phyloP scores from a whole-genome alignment of 176 grass and related monocot species.

The Triticum monococcum region DNA sequence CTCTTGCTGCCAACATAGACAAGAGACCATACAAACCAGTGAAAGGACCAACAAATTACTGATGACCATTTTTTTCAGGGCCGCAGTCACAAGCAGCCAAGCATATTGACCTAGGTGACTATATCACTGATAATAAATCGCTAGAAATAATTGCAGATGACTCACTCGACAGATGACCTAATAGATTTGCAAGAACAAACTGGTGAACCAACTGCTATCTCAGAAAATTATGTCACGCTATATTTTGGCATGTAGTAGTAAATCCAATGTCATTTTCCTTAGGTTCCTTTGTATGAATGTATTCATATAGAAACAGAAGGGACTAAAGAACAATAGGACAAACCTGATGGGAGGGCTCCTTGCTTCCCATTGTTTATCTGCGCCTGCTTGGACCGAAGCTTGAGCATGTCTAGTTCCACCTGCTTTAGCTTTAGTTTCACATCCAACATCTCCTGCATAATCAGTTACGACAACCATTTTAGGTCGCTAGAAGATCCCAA shows the following conservation, averaged over 20 bases:
- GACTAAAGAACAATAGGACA: constrained; percentile 18
- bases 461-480: neutral
- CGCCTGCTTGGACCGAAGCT: constrained; percentile 53
- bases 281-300: neutral
- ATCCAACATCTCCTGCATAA: constrained; percentile 63
- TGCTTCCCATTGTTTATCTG: constrained; percentile 49
- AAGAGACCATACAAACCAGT: neutral
- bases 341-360: constrained; percentile 46
- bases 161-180: neutral
- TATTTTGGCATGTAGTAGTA: neutral
- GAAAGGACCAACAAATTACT: neutral
- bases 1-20: neutral
- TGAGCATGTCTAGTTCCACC: constrained; percentile 56
- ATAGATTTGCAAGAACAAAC: constrained; percentile 6
- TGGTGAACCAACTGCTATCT: neutral
- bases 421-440: constrained; percentile 66
- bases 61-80: neutral
- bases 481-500: neutral
- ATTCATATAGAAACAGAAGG: constrained; percentile 7
- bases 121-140: neutral
- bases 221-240: neutral
- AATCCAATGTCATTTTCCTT: constrained; percentile 1
- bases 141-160: neutral
- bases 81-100: neutral
- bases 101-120: constrained; percentile 14